Evolutionary conservation across 805 yeast species (phyloP).

Genomic region (Metschnikowia picachoensis): DNA sequence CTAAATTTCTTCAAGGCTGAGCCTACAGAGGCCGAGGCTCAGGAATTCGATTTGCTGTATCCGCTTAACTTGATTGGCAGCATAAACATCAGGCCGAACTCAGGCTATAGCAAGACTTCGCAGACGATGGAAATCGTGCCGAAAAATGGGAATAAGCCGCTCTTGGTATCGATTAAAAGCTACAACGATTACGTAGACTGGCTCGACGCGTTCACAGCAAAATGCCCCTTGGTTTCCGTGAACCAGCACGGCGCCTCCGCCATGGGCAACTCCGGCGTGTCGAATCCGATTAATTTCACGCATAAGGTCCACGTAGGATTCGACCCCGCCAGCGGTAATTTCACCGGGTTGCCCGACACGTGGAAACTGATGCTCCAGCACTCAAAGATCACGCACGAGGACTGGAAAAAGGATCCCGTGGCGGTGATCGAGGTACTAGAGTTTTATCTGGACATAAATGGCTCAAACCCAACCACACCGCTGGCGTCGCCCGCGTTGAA

Average conservation of each 20-base stretch:
- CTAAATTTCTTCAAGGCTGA: conserved; percentile 75
- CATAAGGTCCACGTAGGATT: conserved; percentile 90
- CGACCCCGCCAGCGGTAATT: conserved; percentile 68
- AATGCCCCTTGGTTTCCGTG: conserved; percentile 58
- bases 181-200: conserved; percentile 81
- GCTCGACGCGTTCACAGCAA: conserved; percentile 83
- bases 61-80: conserved; percentile 36
- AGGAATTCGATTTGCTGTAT: conserved; percentile 42
- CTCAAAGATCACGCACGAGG: conserved; percentile 58
- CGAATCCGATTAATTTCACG: conserved; percentile 90
- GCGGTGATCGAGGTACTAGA: conserved; percentile 61
- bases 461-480: conserved; percentile 36
- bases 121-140: conserved; percentile 78
- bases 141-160: conserved; percentile 50
- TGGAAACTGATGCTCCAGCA: conserved; percentile 55
- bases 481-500: conserved; percentile 24
- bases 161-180: conserved; percentile 70
- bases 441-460: conserved; percentile 47
- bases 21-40: conserved; percentile 32
- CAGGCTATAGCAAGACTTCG: conserved; percentile 34
- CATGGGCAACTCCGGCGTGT: conserved; percentile 50
- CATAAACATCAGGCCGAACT: conserved; percentile 57
- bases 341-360: conserved; percentile 54
- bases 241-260: conserved; percentile 22
- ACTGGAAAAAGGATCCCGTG: conserved; percentile 59